Evolutionary conservation across 805 yeast species (phyloP).

Genomic region (Candida sakaeoensis): DNA sequence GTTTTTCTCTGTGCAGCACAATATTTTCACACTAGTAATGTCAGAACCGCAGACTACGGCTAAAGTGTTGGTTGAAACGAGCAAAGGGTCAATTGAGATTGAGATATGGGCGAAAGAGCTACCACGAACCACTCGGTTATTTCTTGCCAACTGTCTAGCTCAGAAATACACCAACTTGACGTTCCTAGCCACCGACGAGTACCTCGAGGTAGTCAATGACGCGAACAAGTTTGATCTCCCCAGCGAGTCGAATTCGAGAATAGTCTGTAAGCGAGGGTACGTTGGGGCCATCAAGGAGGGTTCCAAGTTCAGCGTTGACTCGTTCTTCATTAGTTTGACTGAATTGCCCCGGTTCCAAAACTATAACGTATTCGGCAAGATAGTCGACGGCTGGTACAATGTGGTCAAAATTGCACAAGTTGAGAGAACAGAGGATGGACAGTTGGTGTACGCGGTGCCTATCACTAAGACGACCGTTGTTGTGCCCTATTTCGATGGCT

Average conservation of each 20-base stretch:
- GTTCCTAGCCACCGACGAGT: conserved; percentile 38
- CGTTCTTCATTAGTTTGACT: conserved; percentile 20
- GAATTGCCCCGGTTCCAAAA: conserved; percentile 29
- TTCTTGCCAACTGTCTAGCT: conserved; percentile 47
- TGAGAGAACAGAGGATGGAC: conserved; percentile 35
- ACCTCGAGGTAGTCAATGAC: conserved; percentile 9
- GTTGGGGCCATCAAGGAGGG: not conserved
- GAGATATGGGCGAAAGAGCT: conserved; percentile 71
- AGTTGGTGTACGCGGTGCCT: conserved; percentile 50
- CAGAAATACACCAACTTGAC: conserved; percentile 37
- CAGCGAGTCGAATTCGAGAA: conserved; percentile 49
- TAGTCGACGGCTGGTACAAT: conserved; percentile 54
- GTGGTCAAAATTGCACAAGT: conserved; percentile 48
- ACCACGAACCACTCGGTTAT: conserved; percentile 45
- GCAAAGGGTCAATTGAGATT: conserved; percentile 55
- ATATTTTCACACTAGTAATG: not conserved
- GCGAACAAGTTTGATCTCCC: conserved; percentile 12
- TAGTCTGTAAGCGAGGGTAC: conserved; percentile 27
- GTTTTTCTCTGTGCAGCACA: not conserved
- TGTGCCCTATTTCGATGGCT: conserved; percentile 48
- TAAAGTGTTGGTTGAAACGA: conserved; percentile 51
- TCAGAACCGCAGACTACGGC: conserved; percentile 58
- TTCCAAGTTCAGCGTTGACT: conserved; percentile 20
- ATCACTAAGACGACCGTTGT: conserved; percentile 41
- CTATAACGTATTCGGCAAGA: conserved; percentile 46